Evolutionary conservation across 441 rosid genomes (phyloP).

Genomic region (Adansonia grandidieri): DNA sequence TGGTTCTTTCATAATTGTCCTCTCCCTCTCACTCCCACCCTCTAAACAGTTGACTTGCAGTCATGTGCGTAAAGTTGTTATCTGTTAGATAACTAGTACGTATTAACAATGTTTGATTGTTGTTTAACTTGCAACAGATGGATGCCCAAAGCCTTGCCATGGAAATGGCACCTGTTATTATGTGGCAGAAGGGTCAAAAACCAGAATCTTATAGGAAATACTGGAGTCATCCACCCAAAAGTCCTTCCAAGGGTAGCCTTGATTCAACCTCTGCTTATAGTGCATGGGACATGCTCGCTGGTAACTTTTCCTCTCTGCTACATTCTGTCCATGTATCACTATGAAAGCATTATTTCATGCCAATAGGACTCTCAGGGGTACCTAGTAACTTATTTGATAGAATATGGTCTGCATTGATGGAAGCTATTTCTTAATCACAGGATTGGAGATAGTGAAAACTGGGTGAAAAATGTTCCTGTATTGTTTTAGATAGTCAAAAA

Average conservation of each 20-base stretch:
- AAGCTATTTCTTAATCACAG: slow-evolving; percentile 7
- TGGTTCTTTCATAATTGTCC: slow-evolving; percentile 1
- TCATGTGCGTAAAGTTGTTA: background rate
- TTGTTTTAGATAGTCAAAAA: background rate
- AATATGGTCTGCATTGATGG: background rate
- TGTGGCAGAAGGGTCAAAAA: slow-evolving; percentile 77
- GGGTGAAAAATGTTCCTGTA: background rate
- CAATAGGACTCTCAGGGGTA: background rate
- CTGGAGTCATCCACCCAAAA: slow-evolving; percentile 67
- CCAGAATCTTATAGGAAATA: slow-evolving; percentile 70
- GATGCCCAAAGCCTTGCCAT: slow-evolving; percentile 78
- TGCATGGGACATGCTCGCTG: slow-evolving; percentile 87
- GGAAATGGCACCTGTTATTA: slow-evolving; percentile 83
- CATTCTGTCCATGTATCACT: background rate
- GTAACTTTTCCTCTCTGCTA: slow-evolving; percentile 37
- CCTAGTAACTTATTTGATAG: background rate
- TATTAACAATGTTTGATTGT: slow-evolving; percentile 14
- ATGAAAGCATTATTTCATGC: background rate
- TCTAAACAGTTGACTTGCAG: background rate
- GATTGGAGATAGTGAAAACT: background rate
- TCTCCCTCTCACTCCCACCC: slow-evolving; percentile 1
- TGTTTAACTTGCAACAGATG: slow-evolving; percentile 55
- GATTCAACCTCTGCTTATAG: slow-evolving; percentile 52
- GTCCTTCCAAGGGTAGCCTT: slow-evolving; percentile 51
- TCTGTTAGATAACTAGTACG: slow-evolving; percentile 7